Evolutionary conservation across 1,284 basidiomycete species (phyloP).

Genomic region (Apiotrichum montevideense): DNA sequence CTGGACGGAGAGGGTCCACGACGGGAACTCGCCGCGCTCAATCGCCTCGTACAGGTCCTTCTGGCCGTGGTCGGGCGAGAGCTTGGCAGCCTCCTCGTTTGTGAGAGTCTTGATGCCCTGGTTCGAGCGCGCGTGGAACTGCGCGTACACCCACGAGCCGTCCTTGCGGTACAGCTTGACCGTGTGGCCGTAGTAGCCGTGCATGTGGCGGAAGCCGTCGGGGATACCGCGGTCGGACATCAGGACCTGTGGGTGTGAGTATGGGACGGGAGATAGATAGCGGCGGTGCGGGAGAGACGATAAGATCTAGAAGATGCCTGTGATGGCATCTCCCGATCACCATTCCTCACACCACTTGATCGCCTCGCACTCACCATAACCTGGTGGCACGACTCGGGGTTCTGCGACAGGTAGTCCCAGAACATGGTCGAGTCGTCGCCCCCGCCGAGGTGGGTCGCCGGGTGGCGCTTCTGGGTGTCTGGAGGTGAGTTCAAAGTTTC

Average conservation of each 20-base stretch:
- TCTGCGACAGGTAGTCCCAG: slow-evolving; percentile 84
- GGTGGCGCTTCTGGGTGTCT: slow-evolving; percentile 64
- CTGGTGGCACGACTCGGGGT: slow-evolving; percentile 87
- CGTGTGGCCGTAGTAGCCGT: slow-evolving; percentile 92
- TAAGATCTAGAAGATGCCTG: too few relatives aligned
- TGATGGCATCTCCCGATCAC: too few relatives aligned
- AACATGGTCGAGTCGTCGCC: slow-evolving; percentile 43
- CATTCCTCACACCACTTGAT: too few relatives aligned
- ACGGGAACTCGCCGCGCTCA: slow-evolving; percentile 58
- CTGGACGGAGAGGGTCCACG: slow-evolving; percentile 52
- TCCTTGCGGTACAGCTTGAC: slow-evolving; percentile 78
- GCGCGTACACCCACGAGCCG: slow-evolving; percentile 73
- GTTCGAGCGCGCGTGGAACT: slow-evolving; percentile 71
- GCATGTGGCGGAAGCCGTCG: slow-evolving; percentile 61
- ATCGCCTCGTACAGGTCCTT: slow-evolving; percentile 69
- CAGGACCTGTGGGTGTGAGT: slow-evolving; percentile 20
- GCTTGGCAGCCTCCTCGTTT: slow-evolving; percentile 40
- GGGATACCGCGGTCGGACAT: slow-evolving; percentile 78
- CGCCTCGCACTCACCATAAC: slow-evolving; percentile 53
- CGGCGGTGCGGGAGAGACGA: too few relatives aligned
- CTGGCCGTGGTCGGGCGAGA: slow-evolving; percentile 73
- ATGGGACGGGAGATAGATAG: too few relatives aligned
- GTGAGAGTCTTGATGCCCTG: slow-evolving; percentile 63
- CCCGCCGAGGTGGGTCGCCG: slow-evolving; percentile 48
- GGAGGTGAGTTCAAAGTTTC: neutral